A percentile compares a stretch with the other conserved stretches of the same genome.
Conservation (phyloP, 495 filamentous ascomycete species). For the Penicillium angulare region DNA sequence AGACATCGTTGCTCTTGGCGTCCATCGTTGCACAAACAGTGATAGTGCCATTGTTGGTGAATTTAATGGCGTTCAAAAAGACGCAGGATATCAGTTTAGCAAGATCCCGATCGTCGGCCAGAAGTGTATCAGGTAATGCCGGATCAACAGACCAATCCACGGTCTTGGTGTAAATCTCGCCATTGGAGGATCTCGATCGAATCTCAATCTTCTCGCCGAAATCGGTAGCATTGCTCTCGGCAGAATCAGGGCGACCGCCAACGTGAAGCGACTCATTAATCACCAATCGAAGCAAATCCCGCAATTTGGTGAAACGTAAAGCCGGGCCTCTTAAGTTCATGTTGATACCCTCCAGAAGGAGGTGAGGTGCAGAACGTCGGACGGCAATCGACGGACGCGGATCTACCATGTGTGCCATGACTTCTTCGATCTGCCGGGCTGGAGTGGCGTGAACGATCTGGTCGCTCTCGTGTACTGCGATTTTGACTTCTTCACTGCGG, state of each 20-base stretch:
- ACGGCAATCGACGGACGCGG: conserved; percentile 41
- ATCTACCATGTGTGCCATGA: conserved; percentile 41
- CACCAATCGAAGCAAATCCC: conserved; percentile 64
- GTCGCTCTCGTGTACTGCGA: conserved; percentile 50
- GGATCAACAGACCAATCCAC: conserved; percentile 69
- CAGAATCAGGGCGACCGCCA: conserved; percentile 71
- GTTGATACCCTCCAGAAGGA: conserved; percentile 46
- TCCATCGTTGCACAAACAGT: conserved; percentile 54
- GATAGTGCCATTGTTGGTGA: conserved; percentile 70
- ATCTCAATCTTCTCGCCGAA: conserved; percentile 69
- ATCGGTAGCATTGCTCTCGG: conserved; percentile 56
- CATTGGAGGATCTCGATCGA: conserved; percentile 55
- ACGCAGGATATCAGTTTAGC: conserved; percentile 72
- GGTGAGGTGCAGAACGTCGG: conserved; percentile 41
- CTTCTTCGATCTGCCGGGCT: conserved; percentile 40
- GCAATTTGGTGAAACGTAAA: conserved; percentile 59
- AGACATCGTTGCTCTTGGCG: conserved; percentile 51
- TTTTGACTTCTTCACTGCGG: conserved; percentile 49
- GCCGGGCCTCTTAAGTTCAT: conserved; percentile 38
- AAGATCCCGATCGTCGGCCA: conserved; percentile 71
- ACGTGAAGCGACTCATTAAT: conserved; percentile 69
- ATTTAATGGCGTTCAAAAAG: conserved; percentile 77
- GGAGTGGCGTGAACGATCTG: conserved; percentile 43
- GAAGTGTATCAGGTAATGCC: conserved; percentile 62
- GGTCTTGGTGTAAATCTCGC: conserved; percentile 54